Conservation (phyloP, 306 rosid genomes). For the Styphnolobium japonicum region DNA sequence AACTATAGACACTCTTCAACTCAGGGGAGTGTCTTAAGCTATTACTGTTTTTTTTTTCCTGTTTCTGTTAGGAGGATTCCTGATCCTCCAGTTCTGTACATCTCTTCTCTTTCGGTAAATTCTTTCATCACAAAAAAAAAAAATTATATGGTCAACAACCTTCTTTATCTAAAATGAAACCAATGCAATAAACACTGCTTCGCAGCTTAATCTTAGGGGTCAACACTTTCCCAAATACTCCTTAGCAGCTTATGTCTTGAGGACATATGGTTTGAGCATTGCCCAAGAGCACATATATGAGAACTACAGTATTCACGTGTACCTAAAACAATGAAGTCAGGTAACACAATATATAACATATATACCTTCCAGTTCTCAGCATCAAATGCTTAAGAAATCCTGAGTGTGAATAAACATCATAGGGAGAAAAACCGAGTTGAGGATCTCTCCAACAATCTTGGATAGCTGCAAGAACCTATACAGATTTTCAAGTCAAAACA, state of each 20-base stretch:
- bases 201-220: no score
- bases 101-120: neutral
- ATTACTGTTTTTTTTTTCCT: neutral
- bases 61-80: neutral
- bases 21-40: neutral
- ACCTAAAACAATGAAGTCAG: neutral
- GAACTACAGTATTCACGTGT: neutral
- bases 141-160: neutral
- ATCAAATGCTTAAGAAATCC: constrained; percentile 96
- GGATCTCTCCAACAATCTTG: constrained; percentile 94
- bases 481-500: constrained; percentile 32
- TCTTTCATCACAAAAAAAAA: neutral
- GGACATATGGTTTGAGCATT: neutral
- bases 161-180: neutral
- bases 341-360: constrained; percentile 4
- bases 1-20: neutral
- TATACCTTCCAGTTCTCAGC: constrained; percentile 93
- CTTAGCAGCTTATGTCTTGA: neutral
- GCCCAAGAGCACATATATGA: neutral
- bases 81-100: neutral
- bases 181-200: neutral
- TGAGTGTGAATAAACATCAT: constrained; percentile 65
- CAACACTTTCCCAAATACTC: no score
- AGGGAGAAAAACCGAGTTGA: constrained; percentile 75
- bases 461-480: constrained; percentile 78